These are phyloP conservation scores for Besnoitia besnoiti DNA, from an alignment of 169 alveolate genomes.

Conservation along the genomic window DNA sequence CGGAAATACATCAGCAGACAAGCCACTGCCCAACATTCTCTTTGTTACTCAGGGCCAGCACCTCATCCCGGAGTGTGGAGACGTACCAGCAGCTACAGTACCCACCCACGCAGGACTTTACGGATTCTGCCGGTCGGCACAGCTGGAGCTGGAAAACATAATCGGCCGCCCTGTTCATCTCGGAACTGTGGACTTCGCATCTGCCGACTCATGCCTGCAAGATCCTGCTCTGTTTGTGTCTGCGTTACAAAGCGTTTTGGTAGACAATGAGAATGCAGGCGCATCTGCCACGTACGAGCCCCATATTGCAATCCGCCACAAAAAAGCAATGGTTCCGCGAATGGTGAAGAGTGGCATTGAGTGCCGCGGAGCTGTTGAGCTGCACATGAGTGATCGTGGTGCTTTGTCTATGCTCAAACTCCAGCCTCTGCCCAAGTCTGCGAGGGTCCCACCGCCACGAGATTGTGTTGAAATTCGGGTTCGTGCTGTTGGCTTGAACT, in stretches of 20 bases:
- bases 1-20: background rate
- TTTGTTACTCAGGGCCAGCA: background rate
- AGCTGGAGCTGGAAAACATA: slow-evolving; percentile 63
- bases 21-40: background rate
- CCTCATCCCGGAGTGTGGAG: background rate
- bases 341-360: slow-evolving; percentile 29
- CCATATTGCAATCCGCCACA: background rate
- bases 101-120: slow-evolving; percentile 70
- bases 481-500: slow-evolving; percentile 75
- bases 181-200: slow-evolving; percentile 30
- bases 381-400: slow-evolving; percentile 70
- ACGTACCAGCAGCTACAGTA: background rate
- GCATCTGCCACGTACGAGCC: slow-evolving; percentile 50
- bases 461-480: slow-evolving; percentile 67
- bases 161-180: slow-evolving; percentile 47
- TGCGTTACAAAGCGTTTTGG: background rate
- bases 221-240: background rate
- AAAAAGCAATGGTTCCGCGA: slow-evolving; percentile 36
- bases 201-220: background rate
- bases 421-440: slow-evolving; percentile 65
- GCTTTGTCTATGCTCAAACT: slow-evolving; percentile 64
- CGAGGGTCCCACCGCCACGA: slow-evolving; percentile 47
- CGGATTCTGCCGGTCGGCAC: slow-evolving; percentile 72
- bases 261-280: slow-evolving; percentile 48
- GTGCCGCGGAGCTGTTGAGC: slow-evolving; percentile 64